Base-by-base conservation (phyloP, 768 basidiomycete genomes). In the Sarcodon sp. region DNA sequence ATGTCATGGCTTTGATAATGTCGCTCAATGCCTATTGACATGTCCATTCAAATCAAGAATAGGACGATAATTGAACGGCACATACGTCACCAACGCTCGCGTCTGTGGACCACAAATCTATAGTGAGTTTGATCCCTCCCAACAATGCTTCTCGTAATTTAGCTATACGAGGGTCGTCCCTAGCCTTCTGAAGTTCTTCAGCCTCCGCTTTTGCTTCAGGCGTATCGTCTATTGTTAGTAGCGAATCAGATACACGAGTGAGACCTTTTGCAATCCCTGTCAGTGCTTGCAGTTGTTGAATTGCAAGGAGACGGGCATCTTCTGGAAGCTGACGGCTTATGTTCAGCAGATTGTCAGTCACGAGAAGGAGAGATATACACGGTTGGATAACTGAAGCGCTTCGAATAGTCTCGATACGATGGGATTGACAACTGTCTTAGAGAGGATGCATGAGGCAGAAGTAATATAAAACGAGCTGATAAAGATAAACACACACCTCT, bases 211-310 rank as follows among this genome's bases (percentile, higher is more conserved):
- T 63, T 2, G 70, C 68, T 16, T 70, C 75, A n/a, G 70, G 70
- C n/a, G 75, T 50, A 18, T 70, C 75, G 45, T 80, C 79, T 10
- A 80, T 68, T 32, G 79, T 73, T 36, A 73, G 67, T 43, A 83
- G 60, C 31, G 79, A 74, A 55, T 93, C 92, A 4, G 73, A 73
- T 0, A 77, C 76, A 11, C 84, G 76, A 0, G 93, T 89, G 6
- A 97, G 71, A 4, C 93, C 93, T 51, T 84, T 86, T 1, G 89
- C 87, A 27, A 92, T 78, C 8, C 90, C 93, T 0, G 88, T 76
- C 11, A 97, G 68, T 0, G 82, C 85, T 54, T 87, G 82, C 1
- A 94, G 71, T 50, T 91, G 82, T 11, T 81, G 71, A 16, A 88
- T 76, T 2, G 78, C 76, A 3, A 79, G 57, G 0, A 65, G 59